Base-by-base conservation (phyloP, 2,329 filamentous ascomycete species). In the Neopestalotiopsis rosae region DNA sequence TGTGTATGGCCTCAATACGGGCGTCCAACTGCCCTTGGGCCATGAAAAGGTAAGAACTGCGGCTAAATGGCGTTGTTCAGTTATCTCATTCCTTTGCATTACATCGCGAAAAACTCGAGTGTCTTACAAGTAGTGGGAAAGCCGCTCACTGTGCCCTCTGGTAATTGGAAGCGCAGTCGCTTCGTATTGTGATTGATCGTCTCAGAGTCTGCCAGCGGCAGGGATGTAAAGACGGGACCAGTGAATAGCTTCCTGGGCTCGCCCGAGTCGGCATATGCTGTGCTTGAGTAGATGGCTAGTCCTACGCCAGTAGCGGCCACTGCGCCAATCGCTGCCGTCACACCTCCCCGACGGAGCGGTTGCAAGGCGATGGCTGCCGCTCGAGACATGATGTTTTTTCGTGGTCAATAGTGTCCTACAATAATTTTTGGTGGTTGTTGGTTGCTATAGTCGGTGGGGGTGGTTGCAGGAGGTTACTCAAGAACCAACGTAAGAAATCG, bases 1-100 rank as follows among this genome's bases (percentile, higher is more conserved):
- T 0, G 90, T 92, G 72, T 93, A 93, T 0, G 91, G 91, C 57
- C 91, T 83, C 12, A 90, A 77, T 1, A 88, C 87, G 0, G 91
- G 91, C 3, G 89, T 75, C 82, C 84, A 88, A 63, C 82, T 77
- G 6, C 87, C 88, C 12, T 85, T 78, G 0, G 90, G 89, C 71
- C 87, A 88, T 2, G 89, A 86, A 52, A 88, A 76, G 1, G 90
- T 90, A 49, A 93, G 81, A 2, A 93, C 80, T 2, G 91, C 85
- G 13, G 85, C 81, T 79, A 81, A 38, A 2, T n/a, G 0, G n/a
- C 69, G 40, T 58, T 12, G 24, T 52, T 52, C 45, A 34, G 28
- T 1, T 17, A 49, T 12, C 5, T 5, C 24, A 24, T 7, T 30
- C 5, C 5, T 57, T 30, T 7, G 38, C 28, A 28, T 28, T 28